Percentiles rank a stretch among this genome's conserved stretches.
These are phyloP conservation scores for Coccomyxa sp. DNA, from an alignment of 139 green algal genomes.

Conservation along the genomic window DNA sequence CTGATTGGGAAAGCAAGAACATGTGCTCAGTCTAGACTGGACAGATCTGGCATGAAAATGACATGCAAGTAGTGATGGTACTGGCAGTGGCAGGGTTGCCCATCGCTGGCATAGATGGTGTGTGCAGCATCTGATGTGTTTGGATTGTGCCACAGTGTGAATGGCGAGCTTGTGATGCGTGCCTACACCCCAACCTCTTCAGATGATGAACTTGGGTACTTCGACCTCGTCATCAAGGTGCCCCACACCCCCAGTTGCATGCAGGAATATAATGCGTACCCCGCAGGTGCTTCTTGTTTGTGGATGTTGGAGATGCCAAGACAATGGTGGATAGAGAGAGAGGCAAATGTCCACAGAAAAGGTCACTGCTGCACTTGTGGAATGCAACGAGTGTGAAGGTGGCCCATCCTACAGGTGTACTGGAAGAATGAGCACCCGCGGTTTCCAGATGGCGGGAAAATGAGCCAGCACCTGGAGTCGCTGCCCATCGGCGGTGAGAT, in stretches of 20 bases:
- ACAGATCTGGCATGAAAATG: too few relatives aligned
- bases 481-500: slow-evolving; percentile 86
- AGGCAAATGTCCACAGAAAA: too few relatives aligned
- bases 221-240: slow-evolving; percentile 96
- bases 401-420: slow-evolving; percentile 42
- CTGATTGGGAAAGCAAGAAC: too few relatives aligned
- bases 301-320: too few relatives aligned
- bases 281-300: not conserved
- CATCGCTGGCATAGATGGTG: not conserved
- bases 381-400: not conserved
- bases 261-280: not conserved
- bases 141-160: not conserved
- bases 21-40: too few relatives aligned
- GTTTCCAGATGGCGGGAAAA: slow-evolving; percentile 65
- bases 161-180: slow-evolving; percentile 86
- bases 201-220: slow-evolving; percentile 80
- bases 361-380: too few relatives aligned
- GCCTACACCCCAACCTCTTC: slow-evolving; percentile 92
- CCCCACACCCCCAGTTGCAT: not conserved
- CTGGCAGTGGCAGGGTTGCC: too few relatives aligned
- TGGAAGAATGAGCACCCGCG: slow-evolving; percentile 71
- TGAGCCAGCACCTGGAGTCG: slow-evolving; percentile 64
- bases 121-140: not conserved
- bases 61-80: too few relatives aligned
- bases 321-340: too few relatives aligned